Percentiles rank a stretch among this genome's conserved stretches.
Evolutionary conservation across 176 grass and related monocot genomes (phyloP).

Genomic region (Saccharum spontaneum): DNA sequence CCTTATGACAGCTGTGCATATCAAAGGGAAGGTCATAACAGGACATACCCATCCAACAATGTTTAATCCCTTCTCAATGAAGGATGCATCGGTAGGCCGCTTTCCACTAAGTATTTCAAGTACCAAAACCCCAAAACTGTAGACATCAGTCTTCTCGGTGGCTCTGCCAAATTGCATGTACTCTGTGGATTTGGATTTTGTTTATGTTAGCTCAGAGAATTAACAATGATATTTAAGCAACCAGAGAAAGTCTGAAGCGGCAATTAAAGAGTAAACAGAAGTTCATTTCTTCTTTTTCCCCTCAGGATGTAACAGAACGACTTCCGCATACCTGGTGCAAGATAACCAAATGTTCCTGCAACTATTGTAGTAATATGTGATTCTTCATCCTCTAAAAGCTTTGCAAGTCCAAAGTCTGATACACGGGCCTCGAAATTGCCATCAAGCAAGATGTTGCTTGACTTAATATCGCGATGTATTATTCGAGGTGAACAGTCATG

Average conservation of each 20-base stretch:
- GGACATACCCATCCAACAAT: conserved; percentile 97
- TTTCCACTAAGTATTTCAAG: conserved; percentile 94
- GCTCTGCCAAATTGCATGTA: conserved; percentile 99
- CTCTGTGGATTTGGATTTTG: conserved; percentile 56
- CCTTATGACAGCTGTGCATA: not conserved
- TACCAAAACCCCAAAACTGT: conserved; percentile 97
- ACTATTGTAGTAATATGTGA: conserved; percentile 99
- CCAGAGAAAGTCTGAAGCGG: not conserved
- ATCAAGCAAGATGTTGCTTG: conserved; percentile 97
- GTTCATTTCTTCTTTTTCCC: not conserved
- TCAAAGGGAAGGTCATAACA: not conserved
- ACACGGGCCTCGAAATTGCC: conserved; percentile 92
- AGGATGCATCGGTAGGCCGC: conserved; percentile 92
- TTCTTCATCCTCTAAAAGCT: conserved; percentile 92
- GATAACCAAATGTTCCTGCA: conserved; percentile 99
- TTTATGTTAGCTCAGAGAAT: conserved; percentile 34
- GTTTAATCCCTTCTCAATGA: conserved; percentile 97
- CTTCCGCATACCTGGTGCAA: conserved; percentile 81
- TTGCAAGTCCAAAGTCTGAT: conserved; percentile 98
- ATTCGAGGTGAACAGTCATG: conserved; percentile 98
- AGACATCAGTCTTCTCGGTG: conserved; percentile 95
- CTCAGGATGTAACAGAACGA: not conserved
- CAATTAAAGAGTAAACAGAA: not conserved
- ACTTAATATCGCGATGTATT: conserved; percentile 99
- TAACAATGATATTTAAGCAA: not conserved